Conservation (phyloP, 208 protist species). For the Trypanosoma caninum region DNA sequence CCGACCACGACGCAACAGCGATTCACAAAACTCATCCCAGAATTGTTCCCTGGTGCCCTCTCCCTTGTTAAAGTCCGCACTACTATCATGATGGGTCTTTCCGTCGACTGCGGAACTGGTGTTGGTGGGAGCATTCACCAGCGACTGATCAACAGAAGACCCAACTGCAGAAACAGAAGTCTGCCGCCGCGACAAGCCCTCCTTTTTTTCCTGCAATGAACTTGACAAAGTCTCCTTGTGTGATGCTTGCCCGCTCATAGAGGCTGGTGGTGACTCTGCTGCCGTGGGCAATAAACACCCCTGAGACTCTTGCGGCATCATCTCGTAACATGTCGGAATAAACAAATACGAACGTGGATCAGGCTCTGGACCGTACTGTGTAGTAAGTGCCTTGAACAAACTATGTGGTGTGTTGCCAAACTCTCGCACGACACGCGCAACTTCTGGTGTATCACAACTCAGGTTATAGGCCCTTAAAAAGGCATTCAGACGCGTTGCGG, state of each 20-base stretch:
- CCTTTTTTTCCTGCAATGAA: too few relatives aligned
- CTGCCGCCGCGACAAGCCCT: too few relatives aligned
- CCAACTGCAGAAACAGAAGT: too few relatives aligned
- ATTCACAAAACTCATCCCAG: conserved; percentile 19
- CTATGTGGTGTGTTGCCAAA: conserved; percentile 2
- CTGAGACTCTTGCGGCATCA: neutral
- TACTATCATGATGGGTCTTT: neutral
- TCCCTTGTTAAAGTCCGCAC: neutral
- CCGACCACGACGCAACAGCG: conserved; percentile 11
- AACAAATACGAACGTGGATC: conserved; percentile 75
- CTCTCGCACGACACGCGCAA: conserved; percentile 22
- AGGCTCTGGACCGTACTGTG: conserved; percentile 58
- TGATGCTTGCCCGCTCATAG: too few relatives aligned
- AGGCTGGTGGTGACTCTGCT: neutral
- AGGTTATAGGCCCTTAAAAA: conserved; percentile 55
- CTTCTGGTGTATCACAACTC: conserved; percentile 20
- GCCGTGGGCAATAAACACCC: neutral
- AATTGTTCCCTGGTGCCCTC: neutral
- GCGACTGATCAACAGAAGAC: too few relatives aligned
- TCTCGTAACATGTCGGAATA: conserved; percentile 40
- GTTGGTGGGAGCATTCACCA: too few relatives aligned
- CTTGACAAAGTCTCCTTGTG: too few relatives aligned
- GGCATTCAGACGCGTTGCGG: conserved; percentile 41
- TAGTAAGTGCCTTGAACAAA: conserved; percentile 40
- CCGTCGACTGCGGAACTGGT: too few relatives aligned